phyloP scores from a whole-genome alignment of 2,329 filamentous ascomycete species.

The Sporothrix mexicana region DNA sequence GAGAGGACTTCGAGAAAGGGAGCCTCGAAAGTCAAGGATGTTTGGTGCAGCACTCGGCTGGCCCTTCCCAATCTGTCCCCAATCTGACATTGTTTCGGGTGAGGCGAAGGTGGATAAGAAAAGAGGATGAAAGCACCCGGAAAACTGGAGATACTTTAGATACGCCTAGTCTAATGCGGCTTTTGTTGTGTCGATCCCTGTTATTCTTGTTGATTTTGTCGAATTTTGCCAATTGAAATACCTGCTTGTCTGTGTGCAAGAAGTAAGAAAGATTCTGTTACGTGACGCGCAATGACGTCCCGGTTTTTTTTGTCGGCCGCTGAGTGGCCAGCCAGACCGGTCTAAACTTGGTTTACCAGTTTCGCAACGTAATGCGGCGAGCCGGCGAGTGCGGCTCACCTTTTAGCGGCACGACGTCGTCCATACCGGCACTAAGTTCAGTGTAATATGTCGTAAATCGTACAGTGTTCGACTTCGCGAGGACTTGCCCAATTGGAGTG shows the following conservation, averaged over 20 bases:
- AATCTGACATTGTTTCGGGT: no score
- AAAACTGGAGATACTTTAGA: not conserved
- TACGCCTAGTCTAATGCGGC: not conserved
- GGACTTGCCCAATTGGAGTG: not conserved
- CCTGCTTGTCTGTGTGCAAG: not conserved
- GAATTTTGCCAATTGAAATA: not conserved
- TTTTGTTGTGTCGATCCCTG: not conserved
- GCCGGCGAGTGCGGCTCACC: not conserved
- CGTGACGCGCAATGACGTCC: constrained; percentile 18
- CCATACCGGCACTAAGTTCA: not conserved
- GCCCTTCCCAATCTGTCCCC: constrained; percentile 6
- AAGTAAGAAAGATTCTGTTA: not conserved
- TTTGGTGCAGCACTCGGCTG: not conserved
- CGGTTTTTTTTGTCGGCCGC: not conserved
- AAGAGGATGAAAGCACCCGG: not conserved
- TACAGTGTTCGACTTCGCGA: no score
- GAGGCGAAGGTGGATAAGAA: not conserved
- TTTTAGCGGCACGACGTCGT: not conserved
- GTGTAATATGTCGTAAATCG: not conserved
- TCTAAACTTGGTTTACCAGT: not conserved
- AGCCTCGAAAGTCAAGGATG: not conserved
- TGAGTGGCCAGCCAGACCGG: not conserved
- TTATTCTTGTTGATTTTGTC: no score
- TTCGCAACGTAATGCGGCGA: constrained; percentile 11
- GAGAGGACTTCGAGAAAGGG: not conserved